Percentiles rank a stretch among this genome's conserved stretches.
Evolutionary conservation across 1,284 basidiomycete species (phyloP).

Genomic region (Singerocomus inundabilis): DNA sequence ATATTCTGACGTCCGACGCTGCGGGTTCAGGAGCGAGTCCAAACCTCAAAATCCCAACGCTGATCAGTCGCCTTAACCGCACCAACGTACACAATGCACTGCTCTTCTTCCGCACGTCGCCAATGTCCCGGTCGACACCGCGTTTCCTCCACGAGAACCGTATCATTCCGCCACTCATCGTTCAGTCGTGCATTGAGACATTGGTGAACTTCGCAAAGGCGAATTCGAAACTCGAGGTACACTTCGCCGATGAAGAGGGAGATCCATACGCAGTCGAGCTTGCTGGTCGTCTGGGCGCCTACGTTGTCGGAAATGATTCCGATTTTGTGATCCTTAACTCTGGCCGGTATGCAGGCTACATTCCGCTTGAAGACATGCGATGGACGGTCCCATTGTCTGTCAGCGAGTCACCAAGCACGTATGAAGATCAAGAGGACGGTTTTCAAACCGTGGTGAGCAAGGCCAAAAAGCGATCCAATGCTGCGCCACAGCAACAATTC

Average conservation of each 20-base stretch:
- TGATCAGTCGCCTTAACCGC: slow-evolving; percentile 58
- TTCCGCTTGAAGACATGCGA: slow-evolving; percentile 76
- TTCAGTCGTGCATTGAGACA: slow-evolving; percentile 60
- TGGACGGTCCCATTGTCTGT: slow-evolving; percentile 47
- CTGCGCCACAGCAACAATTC: slow-evolving; percentile 29
- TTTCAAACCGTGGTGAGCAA: slow-evolving; percentile 60
- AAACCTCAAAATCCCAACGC: slow-evolving; percentile 70
- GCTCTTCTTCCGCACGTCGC: slow-evolving; percentile 84
- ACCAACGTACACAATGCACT: slow-evolving; percentile 61
- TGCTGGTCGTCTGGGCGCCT: slow-evolving; percentile 71
- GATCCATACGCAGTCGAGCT: slow-evolving; percentile 85
- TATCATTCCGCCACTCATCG: slow-evolving; percentile 74
- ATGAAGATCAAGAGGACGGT: slow-evolving; percentile 48
- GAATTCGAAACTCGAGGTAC: slow-evolving; percentile 46
- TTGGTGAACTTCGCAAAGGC: slow-evolving; percentile 45
- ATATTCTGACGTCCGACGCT: slow-evolving; percentile 22
- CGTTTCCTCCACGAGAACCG: slow-evolving; percentile 72
- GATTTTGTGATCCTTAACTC: slow-evolving; percentile 80
- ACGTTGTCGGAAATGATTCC: slow-evolving; percentile 77
- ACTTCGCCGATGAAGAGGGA: slow-evolving; percentile 83
- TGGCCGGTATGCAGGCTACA: slow-evolving; percentile 73
- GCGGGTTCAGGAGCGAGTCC: slow-evolving; percentile 62
- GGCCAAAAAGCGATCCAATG: slow-evolving; percentile 41
- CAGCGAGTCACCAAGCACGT: slow-evolving; percentile 26
- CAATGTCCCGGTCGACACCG: slow-evolving; percentile 62